Evolutionary conservation across 1,139 yeast genomes (phyloP).

Genomic region (Taphrina pruni): DNA sequence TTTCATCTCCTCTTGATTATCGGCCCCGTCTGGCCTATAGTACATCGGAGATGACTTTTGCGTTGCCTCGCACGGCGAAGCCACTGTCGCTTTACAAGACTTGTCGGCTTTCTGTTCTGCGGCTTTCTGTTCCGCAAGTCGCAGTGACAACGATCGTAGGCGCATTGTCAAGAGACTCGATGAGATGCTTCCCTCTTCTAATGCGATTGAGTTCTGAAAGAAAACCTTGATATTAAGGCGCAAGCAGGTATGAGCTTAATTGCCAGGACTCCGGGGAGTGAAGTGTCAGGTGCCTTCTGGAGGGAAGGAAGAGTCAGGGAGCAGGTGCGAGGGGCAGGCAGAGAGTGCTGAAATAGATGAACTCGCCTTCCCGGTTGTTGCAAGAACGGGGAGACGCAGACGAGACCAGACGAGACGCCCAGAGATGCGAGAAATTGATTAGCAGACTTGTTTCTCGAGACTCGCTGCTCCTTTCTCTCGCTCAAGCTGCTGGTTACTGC

Average conservation of each 20-base stretch:
- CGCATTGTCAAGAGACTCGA: slow-evolving; percentile 1
- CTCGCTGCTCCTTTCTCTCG: no score
- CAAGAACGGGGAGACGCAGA: no score
- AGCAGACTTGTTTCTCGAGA: no score
- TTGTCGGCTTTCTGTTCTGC: background rate
- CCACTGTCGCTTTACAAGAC: background rate
- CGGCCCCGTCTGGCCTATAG: slow-evolving; percentile 17
- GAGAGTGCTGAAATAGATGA: slow-evolving; percentile 13
- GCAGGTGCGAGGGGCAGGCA: background rate
- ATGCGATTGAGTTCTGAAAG: no score
- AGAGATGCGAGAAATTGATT: background rate
- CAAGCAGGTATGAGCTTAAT: slow-evolving; percentile 14
- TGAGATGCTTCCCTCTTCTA: background rate
- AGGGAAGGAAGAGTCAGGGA: no score
- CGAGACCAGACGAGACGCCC: no score
- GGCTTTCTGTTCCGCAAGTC: background rate
- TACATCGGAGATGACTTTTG: slow-evolving; percentile 13
- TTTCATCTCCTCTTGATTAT: slow-evolving; percentile 14
- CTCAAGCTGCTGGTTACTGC: no score
- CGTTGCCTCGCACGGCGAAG: background rate
- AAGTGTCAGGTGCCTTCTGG: background rate
- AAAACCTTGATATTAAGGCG: background rate
- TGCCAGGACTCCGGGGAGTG: background rate
- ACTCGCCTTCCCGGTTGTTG: no score
- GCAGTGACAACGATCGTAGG: slow-evolving; percentile 3